Conservation (phyloP, 1,284 basidiomycete species). For the Austroboletus novae-zelandiae region DNA sequence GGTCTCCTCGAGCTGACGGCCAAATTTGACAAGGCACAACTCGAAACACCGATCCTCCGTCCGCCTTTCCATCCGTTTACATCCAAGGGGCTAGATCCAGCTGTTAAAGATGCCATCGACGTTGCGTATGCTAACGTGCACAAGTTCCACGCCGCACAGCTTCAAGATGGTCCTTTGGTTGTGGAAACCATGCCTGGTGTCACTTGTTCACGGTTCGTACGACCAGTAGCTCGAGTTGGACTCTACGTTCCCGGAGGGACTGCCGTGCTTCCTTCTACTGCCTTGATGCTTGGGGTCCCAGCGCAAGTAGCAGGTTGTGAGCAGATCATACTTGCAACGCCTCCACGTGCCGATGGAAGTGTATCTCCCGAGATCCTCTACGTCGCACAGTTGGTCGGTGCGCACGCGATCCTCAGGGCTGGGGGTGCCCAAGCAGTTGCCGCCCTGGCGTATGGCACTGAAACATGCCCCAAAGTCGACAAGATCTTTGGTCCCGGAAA, state of each 20-base stretch:
- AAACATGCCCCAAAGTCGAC: constrained; percentile 97
- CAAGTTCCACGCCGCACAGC: constrained; percentile 88
- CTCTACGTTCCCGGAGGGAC: constrained; percentile 98
- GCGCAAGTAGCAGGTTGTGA: constrained; percentile 97
- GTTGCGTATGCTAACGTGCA: constrained; percentile 90
- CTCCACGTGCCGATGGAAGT: constrained; percentile 86
- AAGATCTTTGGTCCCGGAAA: constrained; percentile 99
- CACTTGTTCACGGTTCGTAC: constrained; percentile 89
- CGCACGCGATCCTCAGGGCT: constrained; percentile 85
- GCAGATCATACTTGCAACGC: constrained; percentile 92
- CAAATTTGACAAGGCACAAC: constrained; percentile 85
- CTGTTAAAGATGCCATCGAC: constrained; percentile 85
- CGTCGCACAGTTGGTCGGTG: constrained; percentile 86
- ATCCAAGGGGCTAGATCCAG: constrained; percentile 56
- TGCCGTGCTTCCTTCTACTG: constrained; percentile 94
- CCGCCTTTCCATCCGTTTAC: constrained; percentile 72
- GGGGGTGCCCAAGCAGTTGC: constrained; percentile 98
- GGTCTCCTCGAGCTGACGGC: constrained; percentile 89
- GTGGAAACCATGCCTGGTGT: constrained; percentile 99
- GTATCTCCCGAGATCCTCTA: constrained; percentile 96
- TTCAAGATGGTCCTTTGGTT: constrained; percentile 65
- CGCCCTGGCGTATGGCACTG: constrained; percentile 95
- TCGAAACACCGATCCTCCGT: constrained; percentile 60
- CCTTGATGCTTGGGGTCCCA: constrained; percentile 97
- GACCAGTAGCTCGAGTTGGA: constrained; percentile 93